Evolutionary conservation across 1,284 basidiomycete genomes (phyloP), one percentile per base, ranked within the genome.

Genomic region (Tilletiaria anomala): DNA sequence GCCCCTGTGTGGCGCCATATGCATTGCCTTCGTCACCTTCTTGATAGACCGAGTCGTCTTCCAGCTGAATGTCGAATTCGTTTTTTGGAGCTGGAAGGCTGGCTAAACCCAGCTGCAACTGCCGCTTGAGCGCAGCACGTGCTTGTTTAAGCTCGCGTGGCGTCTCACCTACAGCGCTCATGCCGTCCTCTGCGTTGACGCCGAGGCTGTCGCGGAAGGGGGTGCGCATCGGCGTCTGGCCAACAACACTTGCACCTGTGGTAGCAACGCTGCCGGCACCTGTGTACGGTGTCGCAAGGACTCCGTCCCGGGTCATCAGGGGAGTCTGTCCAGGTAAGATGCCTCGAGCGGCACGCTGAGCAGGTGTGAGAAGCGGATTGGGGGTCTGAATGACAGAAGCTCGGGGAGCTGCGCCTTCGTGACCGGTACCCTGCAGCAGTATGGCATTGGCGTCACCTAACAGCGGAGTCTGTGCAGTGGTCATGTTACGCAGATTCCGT

Each of bases 361-460:
- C 71, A 54, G 22, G 71, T 0, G 89, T 94, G 8, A 84, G 80
- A 6, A 97, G 76, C 3, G 89, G 91, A 70, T 97, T 97, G 4
- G 91, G 89, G 0, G 91, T 96, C 78, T 54, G 79, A 77, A 54
- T 84, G 82, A 39, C 43, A 4, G 26, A 22, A 2, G 19, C 16
- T n/a, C 77, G 78, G 18, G 91, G 89, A 1, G 87, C 91, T 0
- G 86, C 87, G 35, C 85, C 76, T 61, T 85, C 84, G 61, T 85
- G 91, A 1, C 88, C 89, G 5, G 85, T 87, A 11, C 83, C 83
- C n/a, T 73, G 71, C 61, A 86, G 87, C 47, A 94, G 65, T 2
- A 87, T 87, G 0, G 86, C 91, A 67, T 97, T 97, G 69, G 93
- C 89, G 43, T 96, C 87, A 10, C 93, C 93, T 5, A 97, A 76